A percentile compares a stretch with the other conserved stretches of the same genome.
These are phyloP conservation scores for Zasmidium cellare DNA, from an alignment of 2,329 filamentous ascomycete species.

Conservation along the genomic window DNA sequence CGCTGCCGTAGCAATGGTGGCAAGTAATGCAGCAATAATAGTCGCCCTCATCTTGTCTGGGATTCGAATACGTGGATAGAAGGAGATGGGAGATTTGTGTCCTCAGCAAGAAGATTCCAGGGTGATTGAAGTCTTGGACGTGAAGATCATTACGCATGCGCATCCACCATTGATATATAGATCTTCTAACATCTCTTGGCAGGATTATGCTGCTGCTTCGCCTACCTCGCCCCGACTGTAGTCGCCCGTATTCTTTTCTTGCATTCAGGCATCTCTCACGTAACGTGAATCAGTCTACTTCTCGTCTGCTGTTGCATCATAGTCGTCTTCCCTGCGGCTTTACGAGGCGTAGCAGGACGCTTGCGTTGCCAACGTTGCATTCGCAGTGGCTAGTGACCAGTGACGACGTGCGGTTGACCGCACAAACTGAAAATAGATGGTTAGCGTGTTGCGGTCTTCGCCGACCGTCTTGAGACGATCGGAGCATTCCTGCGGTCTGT, in stretches of 20 bases:
- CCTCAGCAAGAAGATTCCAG: not conserved
- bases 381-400: not conserved
- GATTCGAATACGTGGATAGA: not conserved
- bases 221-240: not conserved
- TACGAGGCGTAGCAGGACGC: not conserved
- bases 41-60: slow-evolving; percentile 15
- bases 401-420: not conserved
- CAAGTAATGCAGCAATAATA: slow-evolving; percentile 11
- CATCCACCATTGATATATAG: not conserved
- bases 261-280: not conserved
- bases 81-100: not conserved
- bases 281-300: not conserved
- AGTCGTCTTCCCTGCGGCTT: not conserved
- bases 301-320: not conserved
- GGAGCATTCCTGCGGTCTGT: not conserved
- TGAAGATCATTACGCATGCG: not conserved
- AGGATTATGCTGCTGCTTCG: not conserved
- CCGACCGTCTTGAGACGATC: not conserved
- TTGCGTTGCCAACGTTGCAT: not conserved
- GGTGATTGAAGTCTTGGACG: not conserved
- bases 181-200: not conserved
- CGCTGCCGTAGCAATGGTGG: slow-evolving; percentile 11
- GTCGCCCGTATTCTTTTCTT: not conserved
- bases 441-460: not conserved
- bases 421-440: not conserved